These are phyloP conservation scores for Cyphellophora attinorum DNA, from an alignment of 2,329 filamentous ascomycete genomes.

Conservation along the genomic window DNA sequence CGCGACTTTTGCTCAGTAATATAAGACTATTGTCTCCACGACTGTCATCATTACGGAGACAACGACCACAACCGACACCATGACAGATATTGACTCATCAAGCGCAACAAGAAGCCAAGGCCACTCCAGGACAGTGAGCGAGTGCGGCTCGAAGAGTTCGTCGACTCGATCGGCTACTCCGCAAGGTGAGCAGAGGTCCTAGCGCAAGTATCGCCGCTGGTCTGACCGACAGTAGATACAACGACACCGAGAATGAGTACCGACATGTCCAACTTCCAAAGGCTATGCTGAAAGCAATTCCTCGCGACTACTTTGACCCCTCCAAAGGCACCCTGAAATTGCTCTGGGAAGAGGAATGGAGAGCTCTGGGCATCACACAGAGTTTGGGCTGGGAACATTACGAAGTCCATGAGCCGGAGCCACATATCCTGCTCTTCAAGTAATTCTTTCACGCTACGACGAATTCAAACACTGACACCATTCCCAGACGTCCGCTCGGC, in stretches of 20 bases:
- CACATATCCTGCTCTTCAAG: conserved; percentile 98
- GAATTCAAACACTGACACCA: conserved; percentile 1
- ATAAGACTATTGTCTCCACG: no score
- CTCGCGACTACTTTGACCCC: conserved; percentile 85
- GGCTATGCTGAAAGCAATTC: conserved; percentile 94
- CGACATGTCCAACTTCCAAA: conserved; percentile 96
- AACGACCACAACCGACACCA: background rate
- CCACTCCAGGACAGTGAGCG: conserved; percentile 72
- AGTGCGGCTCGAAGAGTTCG: conserved; percentile 76
- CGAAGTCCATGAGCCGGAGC: conserved; percentile 96
- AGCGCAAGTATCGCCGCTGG: background rate
- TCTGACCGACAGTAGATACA: conserved; percentile 63
- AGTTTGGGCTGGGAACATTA: conserved; percentile 99
- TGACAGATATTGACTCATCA: conserved; percentile 60
- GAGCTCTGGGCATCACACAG: conserved; percentile 94
- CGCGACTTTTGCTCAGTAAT: no score
- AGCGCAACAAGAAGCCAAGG: conserved; percentile 80
- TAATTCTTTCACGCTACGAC: conserved; percentile 39
- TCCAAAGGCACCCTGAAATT: conserved; percentile 88
- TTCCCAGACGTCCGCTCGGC: conserved; percentile 72
- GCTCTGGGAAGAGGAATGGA: conserved; percentile 97
- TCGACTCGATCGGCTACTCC: conserved; percentile 93
- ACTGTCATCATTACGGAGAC: no score
- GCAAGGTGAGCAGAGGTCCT: conserved; percentile 51
- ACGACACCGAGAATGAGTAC: conserved; percentile 88